These are phyloP conservation scores for Ottelia alismoides DNA, from an alignment of 106 monocot species.

Conservation along the genomic window DNA sequence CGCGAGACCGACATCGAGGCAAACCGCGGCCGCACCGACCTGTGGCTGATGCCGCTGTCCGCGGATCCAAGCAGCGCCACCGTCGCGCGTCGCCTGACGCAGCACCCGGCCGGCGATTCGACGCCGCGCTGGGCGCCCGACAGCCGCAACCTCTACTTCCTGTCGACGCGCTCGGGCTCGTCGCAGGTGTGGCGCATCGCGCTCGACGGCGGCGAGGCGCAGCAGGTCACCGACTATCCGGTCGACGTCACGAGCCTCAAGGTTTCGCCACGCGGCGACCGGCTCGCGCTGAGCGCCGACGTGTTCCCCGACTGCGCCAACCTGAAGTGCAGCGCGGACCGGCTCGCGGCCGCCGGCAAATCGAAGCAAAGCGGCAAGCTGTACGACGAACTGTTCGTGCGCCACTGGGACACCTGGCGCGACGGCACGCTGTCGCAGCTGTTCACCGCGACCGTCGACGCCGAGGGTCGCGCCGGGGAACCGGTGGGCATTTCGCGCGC, in stretches of 20 bases:
- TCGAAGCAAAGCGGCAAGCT: not conserved
- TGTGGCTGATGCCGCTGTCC: not conserved
- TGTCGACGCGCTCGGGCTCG: not conserved
- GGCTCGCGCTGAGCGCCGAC: not conserved
- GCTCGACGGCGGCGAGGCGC: not conserved
- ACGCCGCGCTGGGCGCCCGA: not conserved
- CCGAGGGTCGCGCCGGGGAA: no score
- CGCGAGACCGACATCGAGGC: not conserved
- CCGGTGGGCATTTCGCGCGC: not conserved
- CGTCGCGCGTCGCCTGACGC: not conserved
- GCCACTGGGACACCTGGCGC: not conserved
- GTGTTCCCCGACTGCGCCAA: no score
- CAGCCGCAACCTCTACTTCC: not conserved
- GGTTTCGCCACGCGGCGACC: not conserved
- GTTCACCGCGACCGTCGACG: no score
- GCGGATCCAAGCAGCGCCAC: not conserved
- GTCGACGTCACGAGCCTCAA: no score
- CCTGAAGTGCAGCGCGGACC: no score
- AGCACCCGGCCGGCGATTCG: no score
- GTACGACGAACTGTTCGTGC: not conserved
- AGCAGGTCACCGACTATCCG: no score
- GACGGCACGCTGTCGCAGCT: no score
- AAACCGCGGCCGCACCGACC: not conserved
- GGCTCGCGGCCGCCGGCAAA: not conserved
- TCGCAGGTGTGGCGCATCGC: not conserved